Evolutionary conservation across 2,329 filamentous ascomycete genomes (phyloP).

Genomic region (Nemania bipapillata): DNA sequence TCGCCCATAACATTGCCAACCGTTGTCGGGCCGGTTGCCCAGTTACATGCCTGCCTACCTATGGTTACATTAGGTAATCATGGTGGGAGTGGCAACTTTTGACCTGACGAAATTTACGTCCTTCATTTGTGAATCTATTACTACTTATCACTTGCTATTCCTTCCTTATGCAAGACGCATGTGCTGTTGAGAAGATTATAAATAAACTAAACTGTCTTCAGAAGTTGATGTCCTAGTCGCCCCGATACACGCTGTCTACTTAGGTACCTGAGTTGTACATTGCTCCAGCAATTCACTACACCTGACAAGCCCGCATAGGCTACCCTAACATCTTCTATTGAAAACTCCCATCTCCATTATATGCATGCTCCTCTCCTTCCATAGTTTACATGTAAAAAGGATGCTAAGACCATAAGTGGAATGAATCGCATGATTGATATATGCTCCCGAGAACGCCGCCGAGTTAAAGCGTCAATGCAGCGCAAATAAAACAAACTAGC

Average conservation of each 20-base stretch:
- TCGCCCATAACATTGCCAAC: too few species aligned
- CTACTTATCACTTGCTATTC: not conserved
- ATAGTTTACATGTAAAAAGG: constrained; percentile 34
- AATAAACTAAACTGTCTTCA: constrained; percentile 26
- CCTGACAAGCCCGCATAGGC: constrained; percentile 17
- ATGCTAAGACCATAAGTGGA: constrained; percentile 21
- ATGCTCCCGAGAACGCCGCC: constrained; percentile 34
- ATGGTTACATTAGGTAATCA: too few species aligned
- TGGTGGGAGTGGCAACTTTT: too few species aligned
- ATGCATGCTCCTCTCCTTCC: constrained; percentile 33
- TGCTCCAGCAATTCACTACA: constrained; percentile 19
- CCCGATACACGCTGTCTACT: constrained; percentile 25
- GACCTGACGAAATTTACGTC: not conserved
- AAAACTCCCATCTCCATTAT: constrained; percentile 31
- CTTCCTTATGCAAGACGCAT: not conserved
- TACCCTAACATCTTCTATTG: constrained; percentile 31
- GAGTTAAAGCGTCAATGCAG: constrained; percentile 29
- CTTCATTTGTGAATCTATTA: not conserved
- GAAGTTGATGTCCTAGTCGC: constrained; percentile 12
- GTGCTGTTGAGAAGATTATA: constrained; percentile 10
- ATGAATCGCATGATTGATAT: constrained; percentile 23
- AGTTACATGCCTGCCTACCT: too few species aligned
- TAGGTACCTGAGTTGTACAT: constrained; percentile 31
- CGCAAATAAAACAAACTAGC: constrained; percentile 32
- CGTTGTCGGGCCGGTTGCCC: too few species aligned